Percentiles rank a stretch among this genome's conserved stretches.
These are phyloP conservation scores for Colletotrichum shisoi DNA, from an alignment of 2,329 filamentous ascomycete genomes.

Conservation along the genomic window DNA sequence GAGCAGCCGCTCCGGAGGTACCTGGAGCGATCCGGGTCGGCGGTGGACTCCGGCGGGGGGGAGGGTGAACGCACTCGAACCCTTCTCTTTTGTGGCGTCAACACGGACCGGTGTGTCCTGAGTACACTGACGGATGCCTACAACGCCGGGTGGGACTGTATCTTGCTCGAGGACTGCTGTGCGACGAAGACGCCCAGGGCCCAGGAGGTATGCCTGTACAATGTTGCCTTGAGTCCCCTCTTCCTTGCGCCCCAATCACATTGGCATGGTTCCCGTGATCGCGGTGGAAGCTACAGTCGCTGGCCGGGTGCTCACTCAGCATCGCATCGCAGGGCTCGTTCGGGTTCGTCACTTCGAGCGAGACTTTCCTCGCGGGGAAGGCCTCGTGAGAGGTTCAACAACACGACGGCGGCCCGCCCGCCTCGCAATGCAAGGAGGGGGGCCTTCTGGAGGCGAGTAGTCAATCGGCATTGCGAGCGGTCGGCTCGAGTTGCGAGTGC, in stretches of 20 bases:
- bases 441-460: not conserved
- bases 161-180: slow-evolving; percentile 36
- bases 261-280: not conserved
- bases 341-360: slow-evolving; percentile 32
- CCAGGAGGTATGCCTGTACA: slow-evolving; percentile 33
- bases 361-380: slow-evolving; percentile 26
- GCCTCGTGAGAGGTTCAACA: slow-evolving; percentile 1
- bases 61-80: slow-evolving; percentile 57
- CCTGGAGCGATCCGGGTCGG: slow-evolving; percentile 43
- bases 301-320: slow-evolving; percentile 12
- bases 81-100: slow-evolving; percentile 65
- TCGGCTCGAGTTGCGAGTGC: too few relatives aligned
- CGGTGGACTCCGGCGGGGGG: slow-evolving; percentile 19
- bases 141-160: slow-evolving; percentile 54
- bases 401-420: not conserved
- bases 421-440: not conserved
- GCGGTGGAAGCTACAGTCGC: not conserved
- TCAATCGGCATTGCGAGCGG: not conserved
- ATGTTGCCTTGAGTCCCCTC: slow-evolving; percentile 29
- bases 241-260: not conserved
- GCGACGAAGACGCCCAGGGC: slow-evolving; percentile 29
- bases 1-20: slow-evolving; percentile 54
- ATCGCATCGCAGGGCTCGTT: slow-evolving; percentile 28
- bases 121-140: slow-evolving; percentile 65
- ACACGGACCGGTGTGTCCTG: slow-evolving; percentile 68